Conservation (phyloP, 495 filamentous ascomycete genomes). For the Podospora sp. region DNA sequence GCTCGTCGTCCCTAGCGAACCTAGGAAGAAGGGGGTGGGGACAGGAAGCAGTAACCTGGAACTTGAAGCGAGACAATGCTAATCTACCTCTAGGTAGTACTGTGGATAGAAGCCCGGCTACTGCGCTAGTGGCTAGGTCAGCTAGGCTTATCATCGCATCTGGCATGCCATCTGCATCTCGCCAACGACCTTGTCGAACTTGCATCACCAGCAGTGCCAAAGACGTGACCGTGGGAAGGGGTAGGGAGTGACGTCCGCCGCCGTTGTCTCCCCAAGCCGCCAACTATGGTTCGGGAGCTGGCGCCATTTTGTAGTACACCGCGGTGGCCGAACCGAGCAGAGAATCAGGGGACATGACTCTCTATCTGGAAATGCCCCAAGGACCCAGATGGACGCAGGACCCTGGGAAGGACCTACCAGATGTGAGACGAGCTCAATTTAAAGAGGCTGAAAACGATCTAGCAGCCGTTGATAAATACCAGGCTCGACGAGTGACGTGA, state of each 20-base stretch:
- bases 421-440: conserved; percentile 20
- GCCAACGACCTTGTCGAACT: neutral
- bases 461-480: conserved; percentile 6
- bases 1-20: neutral
- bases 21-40: no score
- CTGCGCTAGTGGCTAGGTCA: no score
- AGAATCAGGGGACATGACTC: neutral
- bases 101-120: neutral
- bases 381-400: conserved; percentile 18
- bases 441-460: conserved; percentile 26
- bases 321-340: neutral
- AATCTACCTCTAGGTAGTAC: neutral
- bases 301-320: neutral
- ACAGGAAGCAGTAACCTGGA: neutral
- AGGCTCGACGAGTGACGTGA: conserved; percentile 6
- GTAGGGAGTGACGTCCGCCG: neutral
- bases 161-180: neutral
- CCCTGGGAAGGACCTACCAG: conserved; percentile 18
- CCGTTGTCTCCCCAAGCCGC: neutral
- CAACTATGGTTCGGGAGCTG: neutral
- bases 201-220: neutral
- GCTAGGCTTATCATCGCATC: neutral
- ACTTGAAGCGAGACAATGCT: neutral
- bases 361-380: conserved; percentile 15
- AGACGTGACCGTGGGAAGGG: neutral